Base-by-base conservation (phyloP, 2,329 filamentous ascomycete species). In the Fusarium falciforme region DNA sequence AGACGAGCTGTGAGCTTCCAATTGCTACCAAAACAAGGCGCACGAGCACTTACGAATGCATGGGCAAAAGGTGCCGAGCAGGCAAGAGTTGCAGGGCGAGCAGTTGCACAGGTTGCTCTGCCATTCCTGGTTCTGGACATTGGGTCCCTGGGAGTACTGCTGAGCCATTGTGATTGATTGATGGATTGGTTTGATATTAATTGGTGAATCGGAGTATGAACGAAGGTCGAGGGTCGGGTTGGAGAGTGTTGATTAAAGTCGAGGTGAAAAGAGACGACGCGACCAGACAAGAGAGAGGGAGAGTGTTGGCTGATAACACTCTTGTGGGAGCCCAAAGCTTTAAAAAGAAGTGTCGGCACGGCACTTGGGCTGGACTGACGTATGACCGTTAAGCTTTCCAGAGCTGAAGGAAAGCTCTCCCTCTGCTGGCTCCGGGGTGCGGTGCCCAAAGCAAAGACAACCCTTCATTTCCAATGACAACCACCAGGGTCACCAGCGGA, bases 41-140 rank as follows among this genome's bases (percentile, higher is more conserved):
- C 47, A 22, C 22, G 38, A 57, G 22, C 25, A 84, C 85, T 57
- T 79, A 87, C 85, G 78, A 27, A 87, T 72, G 68, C 85, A 87
- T 12, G 86, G 86, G 62, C 84, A 74, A 59, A 79, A 86, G 36
- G 80, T 81, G 54, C 79, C 81, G 33, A 86, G 76, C 54, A 83
- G 72, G 70, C 84, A 86, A 58, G 77, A 80, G 29, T 77, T 79
- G 74, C 81, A 81, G 20, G 84, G 85, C 20, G 78, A 79, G 80
- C 85, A 87, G 76, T 82, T 75, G 76, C 81, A 83, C 59, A 87
- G 79, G 69, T 76, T 75, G 67, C 74, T 79, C 68, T 82, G 71
- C 85, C 84, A 86, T 66, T 83, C 77, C 59, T 81, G 78, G 67
- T 77, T 71, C 61, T 73, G 76, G 66, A 75, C 77, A 67, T 78